Evolutionary conservation across 2,329 filamentous ascomycete genomes (phyloP).

Genomic region (Fusarium palustre): DNA sequence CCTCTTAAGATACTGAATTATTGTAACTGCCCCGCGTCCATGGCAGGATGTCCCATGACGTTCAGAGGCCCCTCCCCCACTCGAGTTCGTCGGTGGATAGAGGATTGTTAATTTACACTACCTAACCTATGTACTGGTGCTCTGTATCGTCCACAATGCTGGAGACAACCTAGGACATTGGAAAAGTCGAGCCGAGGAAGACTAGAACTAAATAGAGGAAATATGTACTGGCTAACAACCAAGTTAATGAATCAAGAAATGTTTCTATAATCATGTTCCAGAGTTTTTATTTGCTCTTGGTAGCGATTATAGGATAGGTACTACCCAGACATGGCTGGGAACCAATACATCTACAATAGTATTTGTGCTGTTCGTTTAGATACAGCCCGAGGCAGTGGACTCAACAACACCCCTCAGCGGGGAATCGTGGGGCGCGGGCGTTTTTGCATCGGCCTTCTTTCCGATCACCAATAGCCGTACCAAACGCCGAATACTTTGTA

Average conservation of each 20-base stretch:
- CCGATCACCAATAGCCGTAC: slow-evolving; percentile 15
- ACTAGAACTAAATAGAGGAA: neutral
- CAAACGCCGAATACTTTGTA: neutral
- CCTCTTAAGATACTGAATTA: too few species aligned
- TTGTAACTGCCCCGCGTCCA: slow-evolving; percentile 9
- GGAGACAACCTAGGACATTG: slow-evolving; percentile 22
- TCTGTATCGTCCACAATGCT: slow-evolving; percentile 1
- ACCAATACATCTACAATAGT: neutral
- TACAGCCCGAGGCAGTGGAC: neutral
- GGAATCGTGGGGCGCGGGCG: slow-evolving; percentile 13
- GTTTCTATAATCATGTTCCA: neutral
- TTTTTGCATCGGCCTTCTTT: slow-evolving; percentile 30
- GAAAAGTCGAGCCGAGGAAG: slow-evolving; percentile 21
- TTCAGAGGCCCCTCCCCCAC: slow-evolving; percentile 23
- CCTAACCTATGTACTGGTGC: too few species aligned
- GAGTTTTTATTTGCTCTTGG: neutral
- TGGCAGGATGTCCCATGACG: slow-evolving; percentile 28
- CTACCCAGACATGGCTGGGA: too few species aligned
- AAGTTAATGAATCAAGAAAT: neutral
- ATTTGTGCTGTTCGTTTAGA: too few species aligned
- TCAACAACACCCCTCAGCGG: slow-evolving; percentile 18
- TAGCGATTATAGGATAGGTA: neutral
- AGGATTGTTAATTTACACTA: too few species aligned
- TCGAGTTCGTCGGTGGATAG: neutral
- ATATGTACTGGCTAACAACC: slow-evolving; percentile 16